Base-by-base conservation (phyloP, 495 filamentous ascomycete species). In the Penicillium flavigenum region DNA sequence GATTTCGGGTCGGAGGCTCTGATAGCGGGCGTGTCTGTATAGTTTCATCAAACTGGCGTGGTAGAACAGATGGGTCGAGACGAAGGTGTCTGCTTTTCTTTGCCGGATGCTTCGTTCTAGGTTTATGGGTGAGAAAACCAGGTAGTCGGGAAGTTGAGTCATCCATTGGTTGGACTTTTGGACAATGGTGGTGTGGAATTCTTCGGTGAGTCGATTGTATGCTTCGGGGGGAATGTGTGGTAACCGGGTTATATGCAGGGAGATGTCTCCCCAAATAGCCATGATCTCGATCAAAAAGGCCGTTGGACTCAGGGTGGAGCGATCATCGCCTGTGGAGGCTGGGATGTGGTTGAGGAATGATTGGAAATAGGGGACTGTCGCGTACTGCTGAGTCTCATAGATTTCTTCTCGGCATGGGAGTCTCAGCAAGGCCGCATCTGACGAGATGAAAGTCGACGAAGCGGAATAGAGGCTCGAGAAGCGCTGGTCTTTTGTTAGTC, bases 201-300 rank as follows among this genome's bases (percentile, higher is more conserved):
- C 67, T 49, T 79, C 75, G 52, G 81, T 82, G 1, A 65, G 64
- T 47, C 61, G 64, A 41, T 60, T 60, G 57, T 82, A 83, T 17
- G 69, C 60, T 8, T 72, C 64, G 7, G 71, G 58, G 6, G 76
- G 73, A 26, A 80, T 76, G 53, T 87, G 73, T 1, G 81, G 70
- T 26, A 79, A 57, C 34, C 84, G 78, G 64, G 83, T 82, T 29
- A 81, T 79, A 49, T 82, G 75, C 7, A 80, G 72, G 61, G 82
- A 82, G 3, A 88, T 80, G 32, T 89, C 83, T 1, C 83, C 81
- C 83, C 81, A 89, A 20, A 88, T 79, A 2, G 83, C 76, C 24
- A 83, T 73, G 19, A 89, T 75, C 31, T 85, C 75, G 29, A 85
- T 78, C 32, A 87, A 63, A 57, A 82, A 82, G 1, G 80, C 84